Base-by-base conservation (phyloP, 495 filamentous ascomycete species). In the Bacidia rubella region DNA sequence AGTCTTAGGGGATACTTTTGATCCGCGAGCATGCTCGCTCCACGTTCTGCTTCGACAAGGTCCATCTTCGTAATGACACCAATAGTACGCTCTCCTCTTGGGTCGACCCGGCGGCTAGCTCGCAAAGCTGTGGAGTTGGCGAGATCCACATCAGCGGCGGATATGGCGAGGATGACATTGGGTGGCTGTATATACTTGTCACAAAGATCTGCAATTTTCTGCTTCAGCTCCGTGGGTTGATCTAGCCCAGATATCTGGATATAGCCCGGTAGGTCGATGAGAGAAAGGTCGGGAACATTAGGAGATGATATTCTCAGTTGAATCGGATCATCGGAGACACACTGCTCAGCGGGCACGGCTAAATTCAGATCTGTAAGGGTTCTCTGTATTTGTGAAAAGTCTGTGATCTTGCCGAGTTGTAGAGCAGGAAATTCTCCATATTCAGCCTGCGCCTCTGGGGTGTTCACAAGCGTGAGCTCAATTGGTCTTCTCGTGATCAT, bases 41-140 rank as follows among this genome's bases (percentile, higher is more conserved):
- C 92, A 53, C 92, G 80, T 19, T 72, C 71, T 11, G 92, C 77
- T 52, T 95, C 89, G 19, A 99, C 89, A 20, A 99, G 77, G 63
- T 99, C 92, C 90, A 99, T 95, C 70, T 99, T 99, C 22, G 92
- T 99, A 22, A 99, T 85, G 21, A 99, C 92, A 35, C 92, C 92
- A 62, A 99, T 97, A 2, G 92, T 99, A 49, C 92, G 74, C 65
- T 99, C 93, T 23, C 92, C 92, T 49, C 93, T 73, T 2, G 93
- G 93, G 62, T 99, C 92, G 11, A 97, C 90, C 52, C 88, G 75
- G 51, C 93, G 77, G 62, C 89, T 95, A 23, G 92, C 88, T 52
- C 90, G 75, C 24, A 99, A 71, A 11, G 92, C 90, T 2, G 92
- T 90, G 2, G 92, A 97, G 63, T 99, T 99, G 3, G 92, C 92